These are phyloP conservation scores for Truncatella angustata DNA, from an alignment of 2,329 filamentous ascomycete genomes.

Conservation along the genomic window DNA sequence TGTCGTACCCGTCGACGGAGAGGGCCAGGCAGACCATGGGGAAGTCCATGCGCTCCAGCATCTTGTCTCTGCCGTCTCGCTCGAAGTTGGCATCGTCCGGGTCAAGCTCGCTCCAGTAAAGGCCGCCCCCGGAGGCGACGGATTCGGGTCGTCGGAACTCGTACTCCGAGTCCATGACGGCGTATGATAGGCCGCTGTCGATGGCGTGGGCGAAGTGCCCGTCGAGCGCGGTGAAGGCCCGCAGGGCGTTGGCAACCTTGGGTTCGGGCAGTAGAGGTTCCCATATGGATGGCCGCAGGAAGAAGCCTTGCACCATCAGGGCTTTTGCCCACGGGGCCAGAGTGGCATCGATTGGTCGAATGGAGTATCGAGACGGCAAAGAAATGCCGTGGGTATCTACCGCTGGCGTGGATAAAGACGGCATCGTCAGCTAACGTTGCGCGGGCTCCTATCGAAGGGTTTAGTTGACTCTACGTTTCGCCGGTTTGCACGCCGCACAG, in stretches of 20 bases:
- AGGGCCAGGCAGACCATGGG: conserved; percentile 19
- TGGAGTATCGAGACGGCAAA: conserved; percentile 3
- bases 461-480: no score
- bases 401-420: not conserved
- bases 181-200: not conserved
- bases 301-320: conserved; percentile 8
- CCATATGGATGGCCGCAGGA: conserved; percentile 10
- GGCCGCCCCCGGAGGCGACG: conserved; percentile 11
- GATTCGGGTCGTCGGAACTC: not conserved
- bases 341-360: conserved; percentile 2
- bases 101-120: conserved; percentile 23
- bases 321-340: conserved; percentile 9
- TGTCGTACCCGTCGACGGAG: conserved; percentile 18
- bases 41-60: conserved; percentile 21
- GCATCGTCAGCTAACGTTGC: no score
- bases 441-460: no score
- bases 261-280: conserved; percentile 1
- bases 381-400: conserved; percentile 6
- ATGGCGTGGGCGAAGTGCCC: conserved; percentile 2
- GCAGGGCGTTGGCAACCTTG: not conserved
- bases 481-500: no score
- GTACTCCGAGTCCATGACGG: conserved; percentile 2
- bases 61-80: conserved; percentile 11
- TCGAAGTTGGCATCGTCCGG: conserved; percentile 17
- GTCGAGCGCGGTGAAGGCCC: not conserved